Conservation (phyloP, 495 filamentous ascomycete genomes). For the Cercophora samala region DNA sequence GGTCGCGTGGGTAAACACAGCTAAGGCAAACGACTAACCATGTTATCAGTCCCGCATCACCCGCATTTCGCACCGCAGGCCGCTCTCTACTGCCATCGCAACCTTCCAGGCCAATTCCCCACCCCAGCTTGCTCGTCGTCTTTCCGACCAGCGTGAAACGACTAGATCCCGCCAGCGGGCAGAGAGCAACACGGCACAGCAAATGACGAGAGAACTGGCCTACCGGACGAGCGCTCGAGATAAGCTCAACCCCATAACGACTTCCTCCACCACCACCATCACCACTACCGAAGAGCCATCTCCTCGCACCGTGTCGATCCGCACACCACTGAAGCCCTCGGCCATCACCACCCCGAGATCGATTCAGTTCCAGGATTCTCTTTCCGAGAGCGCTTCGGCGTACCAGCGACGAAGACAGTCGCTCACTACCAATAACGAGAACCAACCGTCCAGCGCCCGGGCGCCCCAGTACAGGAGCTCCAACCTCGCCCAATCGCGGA, state of each 20-base stretch:
- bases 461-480: conserved; percentile 50
- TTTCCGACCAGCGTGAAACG: conserved; percentile 47
- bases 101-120: conserved; percentile 40
- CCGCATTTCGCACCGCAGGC: conserved; percentile 40
- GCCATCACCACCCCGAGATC: conserved; percentile 42
- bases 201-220: conserved; percentile 30
- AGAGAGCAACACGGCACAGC: conserved; percentile 33
- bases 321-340: conserved; percentile 33
- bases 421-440: conserved; percentile 32
- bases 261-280: conserved; percentile 17
- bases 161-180: conserved; percentile 32
- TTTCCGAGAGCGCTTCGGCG: conserved; percentile 45
- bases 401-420: conserved; percentile 38
- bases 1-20: conserved; percentile 3
- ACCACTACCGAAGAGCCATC: conserved; percentile 24
- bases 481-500: conserved; percentile 51
- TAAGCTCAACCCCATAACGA: conserved; percentile 21
- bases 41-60: conserved; percentile 39
- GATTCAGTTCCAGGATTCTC: conserved; percentile 40
- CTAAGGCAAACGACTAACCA: not conserved
- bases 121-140: conserved; percentile 36
- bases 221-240: conserved; percentile 28
- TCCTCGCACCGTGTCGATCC: conserved; percentile 20
- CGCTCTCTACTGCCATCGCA: conserved; percentile 43
- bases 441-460: conserved; percentile 27